Percentiles rank a stretch among this genome's conserved stretches.
These are phyloP conservation scores for Prunus yedoensis DNA, from an alignment of 331 rosid species.

Conservation along the genomic window DNA sequence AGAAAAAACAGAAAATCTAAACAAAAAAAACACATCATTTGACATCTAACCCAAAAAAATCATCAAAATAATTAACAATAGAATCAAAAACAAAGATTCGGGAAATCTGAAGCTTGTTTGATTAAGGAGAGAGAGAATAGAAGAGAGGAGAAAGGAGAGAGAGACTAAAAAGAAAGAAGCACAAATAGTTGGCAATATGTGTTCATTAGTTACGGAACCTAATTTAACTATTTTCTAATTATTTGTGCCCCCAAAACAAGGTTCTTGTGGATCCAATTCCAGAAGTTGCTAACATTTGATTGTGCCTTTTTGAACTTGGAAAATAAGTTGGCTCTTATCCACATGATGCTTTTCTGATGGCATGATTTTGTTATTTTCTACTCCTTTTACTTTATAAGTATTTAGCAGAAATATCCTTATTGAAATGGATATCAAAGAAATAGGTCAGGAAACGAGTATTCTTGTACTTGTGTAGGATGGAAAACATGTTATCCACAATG, in stretches of 20 bases:
- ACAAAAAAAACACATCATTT: too few relatives aligned
- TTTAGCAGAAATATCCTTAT: neutral
- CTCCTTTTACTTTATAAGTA: neutral
- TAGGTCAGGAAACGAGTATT: neutral
- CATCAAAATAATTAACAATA: too few relatives aligned
- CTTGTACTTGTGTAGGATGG: neutral
- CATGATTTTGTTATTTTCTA: neutral
- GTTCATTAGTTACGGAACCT: slow-evolving; percentile 96
- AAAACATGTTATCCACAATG: neutral
- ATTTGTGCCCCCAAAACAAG: neutral
- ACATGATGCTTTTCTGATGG: neutral
- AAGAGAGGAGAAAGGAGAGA: too few relatives aligned
- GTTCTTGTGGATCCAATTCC: too few relatives aligned
- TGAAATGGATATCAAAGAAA: neutral
- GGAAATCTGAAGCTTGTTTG: too few relatives aligned
- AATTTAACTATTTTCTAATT: slow-evolving; percentile 39
- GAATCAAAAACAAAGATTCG: too few relatives aligned
- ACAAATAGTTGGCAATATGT: slow-evolving; percentile 89
- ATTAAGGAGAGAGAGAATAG: too few relatives aligned
- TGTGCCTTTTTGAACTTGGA: too few relatives aligned
- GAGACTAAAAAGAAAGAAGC: too few relatives aligned
- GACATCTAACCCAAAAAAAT: too few relatives aligned
- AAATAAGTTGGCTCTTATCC: neutral
- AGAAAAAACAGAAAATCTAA: too few relatives aligned
- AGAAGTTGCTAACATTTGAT: too few relatives aligned